phyloP scores from a whole-genome alignment of 306 rosid species.

The Fagus sylvatica region DNA sequence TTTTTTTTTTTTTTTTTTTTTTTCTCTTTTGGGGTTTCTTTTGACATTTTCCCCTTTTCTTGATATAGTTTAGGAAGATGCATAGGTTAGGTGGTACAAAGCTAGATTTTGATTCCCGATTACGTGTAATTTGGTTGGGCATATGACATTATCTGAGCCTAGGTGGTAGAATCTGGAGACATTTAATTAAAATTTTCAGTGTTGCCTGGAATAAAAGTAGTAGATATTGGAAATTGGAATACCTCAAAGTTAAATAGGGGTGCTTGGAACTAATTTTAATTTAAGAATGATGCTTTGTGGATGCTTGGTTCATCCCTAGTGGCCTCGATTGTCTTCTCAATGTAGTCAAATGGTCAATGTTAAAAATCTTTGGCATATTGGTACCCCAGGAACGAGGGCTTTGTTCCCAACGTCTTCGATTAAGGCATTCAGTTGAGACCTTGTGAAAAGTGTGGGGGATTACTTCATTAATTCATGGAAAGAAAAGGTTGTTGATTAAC shows the following conservation, averaged over 20 bases:
- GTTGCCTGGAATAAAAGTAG: not conserved
- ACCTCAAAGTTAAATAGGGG: not conserved
- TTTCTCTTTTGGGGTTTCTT: not conserved
- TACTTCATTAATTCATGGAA: no score
- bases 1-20: not conserved
- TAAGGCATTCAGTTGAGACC: no score
- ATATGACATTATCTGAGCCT: not conserved
- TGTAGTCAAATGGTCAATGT: no score
- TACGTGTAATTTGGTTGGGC: not conserved
- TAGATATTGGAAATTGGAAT: not conserved
- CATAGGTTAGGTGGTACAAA: not conserved
- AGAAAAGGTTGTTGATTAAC: no score
- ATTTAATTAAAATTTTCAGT: not conserved
- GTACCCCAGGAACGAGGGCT: no score
- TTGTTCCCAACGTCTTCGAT: no score
- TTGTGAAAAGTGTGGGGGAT: no score
- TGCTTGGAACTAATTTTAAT: not conserved
- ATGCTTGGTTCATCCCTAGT: not conserved
- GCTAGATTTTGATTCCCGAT: not conserved
- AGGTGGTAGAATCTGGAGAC: not conserved
- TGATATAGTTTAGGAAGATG: not conserved
- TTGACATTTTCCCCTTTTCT: not conserved
- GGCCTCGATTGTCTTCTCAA: no score
- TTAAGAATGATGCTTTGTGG: not conserved
- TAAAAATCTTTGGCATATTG: no score